A percentile compares a stretch with the other conserved stretches of the same genome.
Conservation (phyloP, 1,284 basidiomycete species). For the Puccinia horiana region DNA sequence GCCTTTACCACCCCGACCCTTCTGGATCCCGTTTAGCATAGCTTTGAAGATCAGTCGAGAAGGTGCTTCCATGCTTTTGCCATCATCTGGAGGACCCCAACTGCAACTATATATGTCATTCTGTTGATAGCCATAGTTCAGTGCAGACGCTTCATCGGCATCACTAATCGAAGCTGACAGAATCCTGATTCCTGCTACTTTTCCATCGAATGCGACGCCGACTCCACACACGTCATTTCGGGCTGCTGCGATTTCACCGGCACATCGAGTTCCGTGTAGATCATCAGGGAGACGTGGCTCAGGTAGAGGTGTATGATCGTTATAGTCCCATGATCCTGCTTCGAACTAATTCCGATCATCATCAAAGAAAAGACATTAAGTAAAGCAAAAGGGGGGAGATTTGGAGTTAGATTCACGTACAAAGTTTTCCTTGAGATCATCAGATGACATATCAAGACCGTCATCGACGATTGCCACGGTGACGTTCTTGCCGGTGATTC, state of each 20-base stretch:
- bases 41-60: constrained; percentile 89
- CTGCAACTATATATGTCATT: constrained; percentile 93
- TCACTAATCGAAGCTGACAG: constrained; percentile 95
- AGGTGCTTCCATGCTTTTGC: constrained; percentile 91
- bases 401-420: constrained; percentile 45
- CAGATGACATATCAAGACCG: constrained; percentile 75
- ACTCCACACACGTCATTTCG: constrained; percentile 94
- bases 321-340: constrained; percentile 92
- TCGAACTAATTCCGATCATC: constrained; percentile 67
- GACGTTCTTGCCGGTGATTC: constrained; percentile 80
- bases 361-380: neutral
- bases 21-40: constrained; percentile 88
- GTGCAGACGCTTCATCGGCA: constrained; percentile 91
- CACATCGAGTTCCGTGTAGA: constrained; percentile 95
- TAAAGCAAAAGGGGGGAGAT: neutral
- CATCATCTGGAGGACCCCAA: constrained; percentile 97
- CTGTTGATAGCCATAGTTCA: constrained; percentile 90
- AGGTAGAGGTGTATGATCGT: constrained; percentile 84
- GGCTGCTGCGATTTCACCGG: constrained; percentile 95
- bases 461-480: constrained; percentile 92
- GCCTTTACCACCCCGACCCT: constrained; percentile 85
- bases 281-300: constrained; percentile 86
- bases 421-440: constrained; percentile 58
- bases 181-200: constrained; percentile 91
- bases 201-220: constrained; percentile 87